A percentile compares a stretch with the other conserved stretches of the same genome.
phyloP scores from a whole-genome alignment of 1,284 basidiomycete genomes.

The Tilletia caries region DNA sequence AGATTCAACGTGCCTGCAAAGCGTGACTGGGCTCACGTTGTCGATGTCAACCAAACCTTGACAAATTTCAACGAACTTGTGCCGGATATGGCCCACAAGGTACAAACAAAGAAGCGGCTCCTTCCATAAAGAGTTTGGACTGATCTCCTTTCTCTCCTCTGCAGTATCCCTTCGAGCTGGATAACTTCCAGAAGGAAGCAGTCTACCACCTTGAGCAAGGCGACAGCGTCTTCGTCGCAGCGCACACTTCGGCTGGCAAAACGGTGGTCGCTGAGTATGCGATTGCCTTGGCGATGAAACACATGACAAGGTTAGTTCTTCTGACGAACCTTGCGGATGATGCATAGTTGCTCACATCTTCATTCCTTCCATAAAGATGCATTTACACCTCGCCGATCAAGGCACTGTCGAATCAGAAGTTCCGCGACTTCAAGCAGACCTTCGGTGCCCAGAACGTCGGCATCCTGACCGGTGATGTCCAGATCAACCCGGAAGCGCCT shows the following conservation, averaged over 20 bases:
- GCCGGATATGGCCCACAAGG: constrained; percentile 84
- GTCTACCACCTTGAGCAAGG: constrained; percentile 97
- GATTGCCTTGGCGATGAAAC: constrained; percentile 89
- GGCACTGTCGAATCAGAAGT: constrained; percentile 97
- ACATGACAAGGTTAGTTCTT: constrained; percentile 75
- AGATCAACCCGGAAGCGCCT: constrained; percentile 96
- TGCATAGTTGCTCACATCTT: neutral
- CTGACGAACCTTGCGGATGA: neutral
- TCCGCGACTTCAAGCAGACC: constrained; percentile 95
- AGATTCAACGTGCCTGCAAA: constrained; percentile 58
- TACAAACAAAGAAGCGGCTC: constrained; percentile 33
- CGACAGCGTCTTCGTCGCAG: constrained; percentile 96
- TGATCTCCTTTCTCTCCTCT: neutral
- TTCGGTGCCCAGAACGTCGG: constrained; percentile 90
- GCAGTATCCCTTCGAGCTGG: constrained; percentile 69
- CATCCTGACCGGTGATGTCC: constrained; percentile 96
- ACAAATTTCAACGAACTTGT: constrained; percentile 82
- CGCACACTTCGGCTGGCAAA: constrained; percentile 98
- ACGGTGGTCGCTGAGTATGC: constrained; percentile 99
- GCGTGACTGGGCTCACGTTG: constrained; percentile 95
- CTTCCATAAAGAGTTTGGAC: no score
- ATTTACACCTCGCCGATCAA: constrained; percentile 99
- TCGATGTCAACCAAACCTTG: constrained; percentile 86
- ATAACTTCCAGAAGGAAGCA: constrained; percentile 94
- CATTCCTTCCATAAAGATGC: constrained; percentile 59